Evolutionary conservation across 164 flowering plant genomes (phyloP).

Genomic region (Magnolia sinica): DNA sequence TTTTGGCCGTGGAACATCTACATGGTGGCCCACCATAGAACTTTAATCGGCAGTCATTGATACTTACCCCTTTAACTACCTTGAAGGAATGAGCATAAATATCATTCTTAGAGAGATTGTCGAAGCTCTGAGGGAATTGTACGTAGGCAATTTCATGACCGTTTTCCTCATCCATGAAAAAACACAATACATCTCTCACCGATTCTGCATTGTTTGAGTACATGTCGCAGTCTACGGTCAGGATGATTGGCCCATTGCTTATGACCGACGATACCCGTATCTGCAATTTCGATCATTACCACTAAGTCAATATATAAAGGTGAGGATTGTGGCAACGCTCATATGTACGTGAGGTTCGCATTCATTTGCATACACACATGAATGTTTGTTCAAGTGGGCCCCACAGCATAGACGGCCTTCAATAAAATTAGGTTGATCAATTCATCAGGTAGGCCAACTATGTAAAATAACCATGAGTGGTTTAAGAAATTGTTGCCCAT

Average conservation of each 20-base stretch:
- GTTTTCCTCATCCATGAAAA: constrained; percentile 36
- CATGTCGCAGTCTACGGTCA: constrained; percentile 46
- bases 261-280: constrained; percentile 34
- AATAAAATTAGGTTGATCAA: background rate
- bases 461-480: background rate
- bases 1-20: background rate
- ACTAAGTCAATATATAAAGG: no score
- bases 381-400: no score
- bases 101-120: constrained; percentile 26
- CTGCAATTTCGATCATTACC: constrained; percentile 13
- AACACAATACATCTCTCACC: constrained; percentile 33
- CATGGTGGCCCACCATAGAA: no score
- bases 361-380: background rate
- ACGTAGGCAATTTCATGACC: constrained; percentile 33
- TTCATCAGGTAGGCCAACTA: background rate
- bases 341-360: constrained; percentile 3
- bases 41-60: background rate
- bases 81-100: constrained; percentile 10
- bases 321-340: no score
- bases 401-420: background rate
- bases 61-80: background rate
- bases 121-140: constrained; percentile 31
- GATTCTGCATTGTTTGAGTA: constrained; percentile 34
- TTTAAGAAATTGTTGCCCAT: background rate
- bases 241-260: constrained; percentile 28